These are phyloP conservation scores for Mucor sp. DNA, from an alignment of 371 early-diverging fungal species.

Conservation along the genomic window DNA sequence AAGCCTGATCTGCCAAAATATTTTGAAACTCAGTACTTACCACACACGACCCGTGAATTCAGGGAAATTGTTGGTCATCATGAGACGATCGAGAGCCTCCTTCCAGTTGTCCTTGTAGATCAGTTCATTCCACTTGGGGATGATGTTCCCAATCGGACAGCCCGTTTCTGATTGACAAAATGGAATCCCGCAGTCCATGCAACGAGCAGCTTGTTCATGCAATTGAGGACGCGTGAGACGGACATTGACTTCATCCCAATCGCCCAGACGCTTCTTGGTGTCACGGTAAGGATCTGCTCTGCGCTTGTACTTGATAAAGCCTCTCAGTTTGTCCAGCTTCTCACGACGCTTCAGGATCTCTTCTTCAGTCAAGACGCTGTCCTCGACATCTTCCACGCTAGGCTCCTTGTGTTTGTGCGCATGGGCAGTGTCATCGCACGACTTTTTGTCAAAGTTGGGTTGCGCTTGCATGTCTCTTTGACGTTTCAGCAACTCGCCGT, in stretches of 20 bases:
- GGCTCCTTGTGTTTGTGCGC: slow-evolving; percentile 46
- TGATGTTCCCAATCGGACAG: slow-evolving; percentile 96
- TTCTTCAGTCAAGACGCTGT: slow-evolving; percentile 76
- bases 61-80: slow-evolving; percentile 98
- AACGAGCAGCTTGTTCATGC: slow-evolving; percentile 94
- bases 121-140: slow-evolving; percentile 98
- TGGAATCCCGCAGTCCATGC: slow-evolving; percentile 98
- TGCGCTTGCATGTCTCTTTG: slow-evolving; percentile 49
- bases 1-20: neutral
- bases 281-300: slow-evolving; percentile 86
- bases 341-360: slow-evolving; percentile 64
- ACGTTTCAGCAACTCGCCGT: slow-evolving; percentile 74
- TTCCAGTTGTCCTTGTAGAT: slow-evolving; percentile 94
- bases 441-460: slow-evolving; percentile 29
- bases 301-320: slow-evolving; percentile 93
- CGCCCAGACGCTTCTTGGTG: slow-evolving; percentile 75
- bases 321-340: slow-evolving; percentile 79
- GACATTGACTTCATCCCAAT: slow-evolving; percentile 93
- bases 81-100: slow-evolving; percentile 88
- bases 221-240: slow-evolving; percentile 80
- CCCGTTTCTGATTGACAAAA: slow-evolving; percentile 97
- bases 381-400: slow-evolving; percentile 84
- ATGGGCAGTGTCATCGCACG: slow-evolving; percentile 20
- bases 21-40: too few relatives aligned
- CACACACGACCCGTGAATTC: slow-evolving; percentile 73